phyloP scores from a whole-genome alignment of 2,329 filamentous ascomycete genomes.

The Sphaceloma murrayae region DNA sequence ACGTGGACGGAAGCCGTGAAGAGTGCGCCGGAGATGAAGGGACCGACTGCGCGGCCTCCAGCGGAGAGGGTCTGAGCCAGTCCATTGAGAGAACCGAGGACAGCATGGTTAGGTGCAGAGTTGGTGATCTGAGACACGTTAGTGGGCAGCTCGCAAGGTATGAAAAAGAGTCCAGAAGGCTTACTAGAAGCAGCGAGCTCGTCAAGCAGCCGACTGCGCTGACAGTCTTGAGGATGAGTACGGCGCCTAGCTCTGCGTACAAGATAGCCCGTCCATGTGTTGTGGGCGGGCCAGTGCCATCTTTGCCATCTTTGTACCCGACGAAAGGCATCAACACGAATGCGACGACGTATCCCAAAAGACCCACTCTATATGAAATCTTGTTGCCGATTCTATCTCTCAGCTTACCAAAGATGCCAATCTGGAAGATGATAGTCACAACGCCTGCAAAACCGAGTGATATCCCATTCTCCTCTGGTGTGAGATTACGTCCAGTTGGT shows the following conservation, averaged over 20 bases:
- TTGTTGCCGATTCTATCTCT: conserved; percentile 76
- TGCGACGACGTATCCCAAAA: conserved; percentile 70
- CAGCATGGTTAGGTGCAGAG: conserved; percentile 74
- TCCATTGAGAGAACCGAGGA: conserved; percentile 82
- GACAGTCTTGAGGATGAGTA: conserved; percentile 81
- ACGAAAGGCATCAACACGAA: conserved; percentile 87
- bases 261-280: conserved; percentile 56
- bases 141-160: too few species aligned
- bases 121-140: conserved; percentile 67
- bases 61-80: conserved; percentile 90
- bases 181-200: conserved; percentile 65
- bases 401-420: conserved; percentile 70
- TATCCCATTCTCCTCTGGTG: conserved; percentile 72
- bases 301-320: conserved; percentile 57
- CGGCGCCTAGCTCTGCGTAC: conserved; percentile 68
- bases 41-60: conserved; percentile 76
- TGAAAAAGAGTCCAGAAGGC: not conserved
- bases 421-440: conserved; percentile 82
- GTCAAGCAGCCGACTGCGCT: conserved; percentile 83
- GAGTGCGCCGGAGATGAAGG: conserved; percentile 76
- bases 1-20: conserved; percentile 71
- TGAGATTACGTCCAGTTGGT: conserved; percentile 67
- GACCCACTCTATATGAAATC: conserved; percentile 66
- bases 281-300: conserved; percentile 31
- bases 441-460: conserved; percentile 75